Base-by-base conservation (phyloP, 2,329 filamentous ascomycete species). In the Sporothrix phasma region DNA sequence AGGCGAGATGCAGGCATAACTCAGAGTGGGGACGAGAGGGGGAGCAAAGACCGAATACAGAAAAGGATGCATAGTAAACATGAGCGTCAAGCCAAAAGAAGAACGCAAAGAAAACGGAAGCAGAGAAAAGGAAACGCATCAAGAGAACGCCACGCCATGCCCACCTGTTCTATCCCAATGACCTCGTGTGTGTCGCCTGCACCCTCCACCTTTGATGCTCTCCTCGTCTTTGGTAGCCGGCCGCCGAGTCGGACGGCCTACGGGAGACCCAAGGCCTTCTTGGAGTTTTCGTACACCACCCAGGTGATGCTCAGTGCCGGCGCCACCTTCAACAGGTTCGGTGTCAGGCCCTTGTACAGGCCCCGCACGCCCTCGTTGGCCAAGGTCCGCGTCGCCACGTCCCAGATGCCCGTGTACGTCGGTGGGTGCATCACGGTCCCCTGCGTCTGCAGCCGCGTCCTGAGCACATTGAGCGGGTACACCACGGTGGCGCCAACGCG, bases 231-330 rank as follows among this genome's bases (percentile, higher is more conserved):
- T 13, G 34, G 15, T 13, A 13, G 15, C 34, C 10, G 34, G 15
- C 34, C 11, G 10, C 34, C 15, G 34, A n/a, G n/a, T n/a, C n/a
- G n/a, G n/a, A 37, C 11, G 15, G 34, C 34, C 61, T 66, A 80
- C 68, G 80, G 78, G 70, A 86, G 71, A 15, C 79, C 75, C 69
- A 96, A 79, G 39, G 89, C 73, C 70, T 81, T 84, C 80, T 96
- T 96, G 63, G 89, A 86, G 72, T 94, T 94, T 77, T 96, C 92
- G 73, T 96, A 96, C 66, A 94, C 89, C 71, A 96, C 85, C 80
- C 94, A 96, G 63, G 91, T 92, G 73, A 99, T 97, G 71, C 92
- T 96, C 62, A 99, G 88, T 34, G 94, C 92, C 2, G 94, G 94
- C 10, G 94, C 92, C 41, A 99, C 94, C 79, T 99, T 99, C 70